Evolutionary conservation across 2,329 filamentous ascomycete genomes (phyloP).

Genomic region (Proliferodiscus dingleyae): DNA sequence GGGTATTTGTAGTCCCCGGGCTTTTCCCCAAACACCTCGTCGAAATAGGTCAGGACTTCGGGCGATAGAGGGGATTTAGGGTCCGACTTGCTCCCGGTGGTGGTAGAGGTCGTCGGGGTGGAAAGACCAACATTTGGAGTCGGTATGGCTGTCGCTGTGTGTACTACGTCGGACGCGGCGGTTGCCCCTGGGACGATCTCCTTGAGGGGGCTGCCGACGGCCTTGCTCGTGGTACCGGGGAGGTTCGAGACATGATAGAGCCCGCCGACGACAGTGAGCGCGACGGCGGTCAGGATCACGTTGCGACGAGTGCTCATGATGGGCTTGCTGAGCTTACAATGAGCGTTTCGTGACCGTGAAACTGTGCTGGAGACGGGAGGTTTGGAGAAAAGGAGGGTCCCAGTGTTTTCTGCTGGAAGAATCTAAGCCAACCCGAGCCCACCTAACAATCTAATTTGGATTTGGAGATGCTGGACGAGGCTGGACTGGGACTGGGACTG

Average conservation of each 20-base stretch:
- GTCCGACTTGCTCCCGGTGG: background rate
- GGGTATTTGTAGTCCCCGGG: constrained; percentile 23
- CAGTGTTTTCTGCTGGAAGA: no score
- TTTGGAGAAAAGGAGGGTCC: no score
- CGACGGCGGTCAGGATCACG: background rate
- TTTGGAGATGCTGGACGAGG: no score
- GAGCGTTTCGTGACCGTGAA: no score
- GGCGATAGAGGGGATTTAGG: background rate
- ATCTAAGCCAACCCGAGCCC: no score
- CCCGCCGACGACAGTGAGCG: background rate
- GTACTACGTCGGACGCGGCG: background rate
- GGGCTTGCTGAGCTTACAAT: background rate
- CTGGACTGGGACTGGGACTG: no score
- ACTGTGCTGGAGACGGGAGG: no score
- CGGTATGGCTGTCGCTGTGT: no score
- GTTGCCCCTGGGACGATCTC: background rate
- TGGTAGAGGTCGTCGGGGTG: background rate
- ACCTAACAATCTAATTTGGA: no score
- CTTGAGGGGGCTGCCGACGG: background rate
- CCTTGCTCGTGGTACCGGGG: background rate
- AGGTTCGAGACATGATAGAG: background rate
- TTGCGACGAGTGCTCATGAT: background rate
- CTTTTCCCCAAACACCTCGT: constrained; percentile 29
- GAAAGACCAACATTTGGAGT: no score
- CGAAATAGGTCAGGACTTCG: constrained; percentile 24